Evolutionary conservation across 1,284 basidiomycete species (phyloP).

Genomic region (Fomitopsis schrenkii): DNA sequence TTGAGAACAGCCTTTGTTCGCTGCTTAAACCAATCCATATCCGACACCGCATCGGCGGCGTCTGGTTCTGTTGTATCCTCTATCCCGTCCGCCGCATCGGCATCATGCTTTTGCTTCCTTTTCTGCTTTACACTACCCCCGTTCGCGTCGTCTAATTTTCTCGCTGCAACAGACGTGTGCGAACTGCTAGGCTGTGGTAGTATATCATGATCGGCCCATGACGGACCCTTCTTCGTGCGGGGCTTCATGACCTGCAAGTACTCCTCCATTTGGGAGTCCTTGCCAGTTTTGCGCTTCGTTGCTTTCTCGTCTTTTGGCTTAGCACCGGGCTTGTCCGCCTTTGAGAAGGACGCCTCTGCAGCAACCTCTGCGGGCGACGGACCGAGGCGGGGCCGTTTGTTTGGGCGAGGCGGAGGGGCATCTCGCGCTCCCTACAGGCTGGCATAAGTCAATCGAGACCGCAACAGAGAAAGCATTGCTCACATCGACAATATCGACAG

Average conservation of each 20-base stretch:
- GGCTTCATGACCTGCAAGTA: constrained; percentile 66
- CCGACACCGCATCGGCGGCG: constrained; percentile 39
- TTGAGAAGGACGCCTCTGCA: constrained; percentile 10
- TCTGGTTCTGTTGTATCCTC: constrained; percentile 7
- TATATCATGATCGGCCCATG: constrained; percentile 58
- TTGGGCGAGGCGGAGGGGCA: constrained; percentile 59
- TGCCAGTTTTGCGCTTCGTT: constrained; percentile 17
- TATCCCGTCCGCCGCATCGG: constrained; percentile 12
- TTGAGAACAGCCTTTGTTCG: constrained; percentile 54
- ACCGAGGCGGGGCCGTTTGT: constrained; percentile 61
- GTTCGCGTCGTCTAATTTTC: background rate
- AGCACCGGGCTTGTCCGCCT: constrained; percentile 4
- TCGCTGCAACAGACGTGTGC: background rate
- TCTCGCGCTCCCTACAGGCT: constrained; percentile 54
- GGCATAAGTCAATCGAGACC: background rate
- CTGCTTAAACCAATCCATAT: constrained; percentile 74
- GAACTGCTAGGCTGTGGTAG: constrained; percentile 7
- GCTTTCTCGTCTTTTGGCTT: background rate
- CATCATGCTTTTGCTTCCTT: constrained; percentile 14
- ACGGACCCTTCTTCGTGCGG: constrained; percentile 51
- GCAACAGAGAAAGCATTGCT: constrained; percentile 21
- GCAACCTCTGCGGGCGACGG: constrained; percentile 30
- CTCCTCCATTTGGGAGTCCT: constrained; percentile 43
- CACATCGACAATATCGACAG: constrained; percentile 78
- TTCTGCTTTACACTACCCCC: constrained; percentile 15